Evolutionary conservation across 2,329 filamentous ascomycete genomes (phyloP).

Genomic region (Clonostachys rhizophaga): DNA sequence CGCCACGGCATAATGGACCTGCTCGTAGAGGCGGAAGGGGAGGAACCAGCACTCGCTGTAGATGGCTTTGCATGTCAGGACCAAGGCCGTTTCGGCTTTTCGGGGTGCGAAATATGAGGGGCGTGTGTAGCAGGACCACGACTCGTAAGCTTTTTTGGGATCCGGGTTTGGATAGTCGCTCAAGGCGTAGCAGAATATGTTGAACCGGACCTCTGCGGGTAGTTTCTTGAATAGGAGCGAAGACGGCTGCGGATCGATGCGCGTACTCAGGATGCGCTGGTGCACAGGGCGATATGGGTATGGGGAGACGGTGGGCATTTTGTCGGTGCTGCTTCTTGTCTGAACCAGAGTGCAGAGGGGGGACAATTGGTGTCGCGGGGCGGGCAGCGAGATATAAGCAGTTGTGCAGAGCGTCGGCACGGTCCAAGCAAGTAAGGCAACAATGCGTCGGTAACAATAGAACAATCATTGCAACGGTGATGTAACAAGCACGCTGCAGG

Average conservation of each 20-base stretch:
- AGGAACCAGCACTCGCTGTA: constrained; percentile 37
- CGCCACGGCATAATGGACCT: constrained; percentile 28
- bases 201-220: constrained; percentile 42
- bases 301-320: too few species aligned
- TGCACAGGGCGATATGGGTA: too few species aligned
- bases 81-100: constrained; percentile 26
- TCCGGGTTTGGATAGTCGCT: constrained; percentile 26
- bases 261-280: not conserved
- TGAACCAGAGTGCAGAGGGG: too few species aligned
- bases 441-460: too few species aligned
- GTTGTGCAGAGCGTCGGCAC: too few species aligned
- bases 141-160: constrained; percentile 14
- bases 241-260: not conserved
- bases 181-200: constrained; percentile 36
- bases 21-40: constrained; percentile 30
- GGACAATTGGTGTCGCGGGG: too few species aligned
- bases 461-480: too few species aligned
- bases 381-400: too few species aligned
- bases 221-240: constrained; percentile 26
- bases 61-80: constrained; percentile 33
- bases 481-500: too few species aligned
- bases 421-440: too few species aligned
- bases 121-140: constrained; percentile 27
- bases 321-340: too few species aligned
- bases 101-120: constrained; percentile 32